These are phyloP conservation scores for Solanum tacnaense DNA, from an alignment of 257 asterid species.

Conservation along the genomic window DNA sequence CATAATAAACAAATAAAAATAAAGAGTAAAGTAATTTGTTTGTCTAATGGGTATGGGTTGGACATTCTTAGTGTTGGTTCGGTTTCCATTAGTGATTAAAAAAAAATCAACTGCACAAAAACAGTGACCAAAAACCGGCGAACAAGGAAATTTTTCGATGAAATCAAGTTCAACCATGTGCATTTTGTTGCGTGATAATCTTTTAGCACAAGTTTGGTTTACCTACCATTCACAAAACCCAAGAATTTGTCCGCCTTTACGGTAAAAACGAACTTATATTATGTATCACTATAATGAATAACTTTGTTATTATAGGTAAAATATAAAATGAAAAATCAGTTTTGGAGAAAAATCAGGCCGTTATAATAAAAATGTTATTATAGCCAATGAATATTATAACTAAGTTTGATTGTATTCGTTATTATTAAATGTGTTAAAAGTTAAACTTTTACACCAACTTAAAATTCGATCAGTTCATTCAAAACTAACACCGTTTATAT, in stretches of 20 bases:
- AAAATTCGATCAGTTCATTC: not conserved
- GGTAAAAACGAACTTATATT: no score
- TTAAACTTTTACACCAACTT: no score
- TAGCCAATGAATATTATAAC: no score
- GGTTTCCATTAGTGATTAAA: not conserved
- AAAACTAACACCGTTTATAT: no score
- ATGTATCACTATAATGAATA: not conserved
- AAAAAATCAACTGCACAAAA: not conserved
- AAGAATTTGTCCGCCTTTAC: not conserved
- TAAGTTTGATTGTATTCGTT: not conserved
- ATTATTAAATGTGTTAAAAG: not conserved
- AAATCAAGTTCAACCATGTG: not conserved
- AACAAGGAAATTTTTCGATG: not conserved
- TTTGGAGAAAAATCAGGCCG: rapidly evolving
- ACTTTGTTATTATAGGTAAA: not conserved
- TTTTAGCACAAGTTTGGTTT: not conserved
- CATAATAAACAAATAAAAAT: no score
- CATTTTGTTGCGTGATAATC: not conserved
- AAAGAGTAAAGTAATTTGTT: not conserved
- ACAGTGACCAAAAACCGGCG: not conserved
- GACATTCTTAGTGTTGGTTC: not conserved
- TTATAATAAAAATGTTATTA: no score
- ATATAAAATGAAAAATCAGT: no score
- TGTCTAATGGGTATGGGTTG: not conserved
- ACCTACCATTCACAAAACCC: not conserved